Percentiles rank a stretch among this genome's conserved stretches.
Conservation (phyloP, 2,329 filamentous ascomycete genomes). For the Albophoma yamanashiensis region DNA sequence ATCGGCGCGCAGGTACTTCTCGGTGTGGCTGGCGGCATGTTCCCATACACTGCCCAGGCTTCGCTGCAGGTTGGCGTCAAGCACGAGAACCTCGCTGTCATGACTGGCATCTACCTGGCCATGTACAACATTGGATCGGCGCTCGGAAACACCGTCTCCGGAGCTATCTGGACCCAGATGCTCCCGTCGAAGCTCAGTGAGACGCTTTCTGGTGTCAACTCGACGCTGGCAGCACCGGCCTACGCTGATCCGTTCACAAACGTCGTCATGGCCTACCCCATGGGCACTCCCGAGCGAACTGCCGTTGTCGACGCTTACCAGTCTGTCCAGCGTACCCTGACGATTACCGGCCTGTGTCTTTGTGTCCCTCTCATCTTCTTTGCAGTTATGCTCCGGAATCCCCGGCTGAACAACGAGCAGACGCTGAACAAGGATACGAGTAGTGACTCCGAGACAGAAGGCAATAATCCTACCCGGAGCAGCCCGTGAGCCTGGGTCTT, state of each 20-base stretch:
- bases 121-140: slow-evolving; percentile 31
- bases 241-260: slow-evolving; percentile 26
- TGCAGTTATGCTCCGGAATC: slow-evolving; percentile 30
- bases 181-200: slow-evolving; percentile 20
- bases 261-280: slow-evolving; percentile 21
- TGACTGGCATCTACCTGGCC: slow-evolving; percentile 27
- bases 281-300: slow-evolving; percentile 32
- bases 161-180: slow-evolving; percentile 31
- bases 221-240: slow-evolving; percentile 20
- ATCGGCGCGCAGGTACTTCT: slow-evolving; percentile 45
- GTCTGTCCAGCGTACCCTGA: slow-evolving; percentile 34
- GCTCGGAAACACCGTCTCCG: slow-evolving; percentile 27
- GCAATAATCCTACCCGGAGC: neutral
- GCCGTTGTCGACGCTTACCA: slow-evolving; percentile 34
- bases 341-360: slow-evolving; percentile 37
- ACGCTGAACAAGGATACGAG: slow-evolving; percentile 23
- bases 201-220: slow-evolving; percentile 21
- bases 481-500: too few species aligned
- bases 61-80: slow-evolving; percentile 26
- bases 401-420: slow-evolving; percentile 33
- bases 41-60: slow-evolving; percentile 30
- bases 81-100: slow-evolving; percentile 25
- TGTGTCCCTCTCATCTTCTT: slow-evolving; percentile 37
- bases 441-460: slow-evolving; percentile 8
- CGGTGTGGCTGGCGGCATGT: slow-evolving; percentile 48